Conservation (phyloP, 2,329 filamentous ascomycete species). For the Fonsecaea pugnacius region DNA sequence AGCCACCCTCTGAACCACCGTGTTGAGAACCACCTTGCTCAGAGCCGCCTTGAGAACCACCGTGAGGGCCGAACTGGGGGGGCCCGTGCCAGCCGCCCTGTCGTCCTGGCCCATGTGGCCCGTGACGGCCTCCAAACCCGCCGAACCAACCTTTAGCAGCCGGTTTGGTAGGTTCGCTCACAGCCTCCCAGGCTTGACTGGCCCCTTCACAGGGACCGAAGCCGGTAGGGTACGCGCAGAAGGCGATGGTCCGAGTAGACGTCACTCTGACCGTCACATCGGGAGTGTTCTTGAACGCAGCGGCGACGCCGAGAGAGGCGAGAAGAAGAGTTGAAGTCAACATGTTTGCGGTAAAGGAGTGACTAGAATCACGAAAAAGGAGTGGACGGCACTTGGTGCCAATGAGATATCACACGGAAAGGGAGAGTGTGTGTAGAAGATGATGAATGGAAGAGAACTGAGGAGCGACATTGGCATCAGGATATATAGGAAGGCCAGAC, state of each 20-base stretch:
- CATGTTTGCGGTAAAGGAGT: slow-evolving; percentile 11
- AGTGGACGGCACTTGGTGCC: slow-evolving; percentile 18
- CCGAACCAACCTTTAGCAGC: not conserved
- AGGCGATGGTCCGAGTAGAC: slow-evolving; percentile 12
- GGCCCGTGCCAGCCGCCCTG: too few relatives aligned
- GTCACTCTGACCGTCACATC: slow-evolving; percentile 16
- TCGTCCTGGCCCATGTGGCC: slow-evolving; percentile 1
- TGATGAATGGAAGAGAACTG: not conserved
- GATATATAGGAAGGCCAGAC: not conserved
- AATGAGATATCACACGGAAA: not conserved
- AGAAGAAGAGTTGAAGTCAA: slow-evolving; percentile 3
- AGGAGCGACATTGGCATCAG: not conserved
- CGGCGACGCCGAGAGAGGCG: slow-evolving; percentile 4
- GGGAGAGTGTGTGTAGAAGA: not conserved
- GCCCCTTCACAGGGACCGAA: not conserved
- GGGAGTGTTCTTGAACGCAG: slow-evolving; percentile 1
- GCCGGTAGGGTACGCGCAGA: slow-evolving; percentile 15
- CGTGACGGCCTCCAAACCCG: not conserved
- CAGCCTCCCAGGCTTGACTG: not conserved
- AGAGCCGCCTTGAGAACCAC: too few relatives aligned
- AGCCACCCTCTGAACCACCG: too few relatives aligned
- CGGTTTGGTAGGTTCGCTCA: not conserved
- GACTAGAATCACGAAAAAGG: slow-evolving; percentile 12
- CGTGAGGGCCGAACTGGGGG: too few relatives aligned
- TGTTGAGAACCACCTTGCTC: too few relatives aligned